Evolutionary conservation across 495 filamentous ascomycete genomes (phyloP).

Genomic region (Evansstolkia leycettana): DNA sequence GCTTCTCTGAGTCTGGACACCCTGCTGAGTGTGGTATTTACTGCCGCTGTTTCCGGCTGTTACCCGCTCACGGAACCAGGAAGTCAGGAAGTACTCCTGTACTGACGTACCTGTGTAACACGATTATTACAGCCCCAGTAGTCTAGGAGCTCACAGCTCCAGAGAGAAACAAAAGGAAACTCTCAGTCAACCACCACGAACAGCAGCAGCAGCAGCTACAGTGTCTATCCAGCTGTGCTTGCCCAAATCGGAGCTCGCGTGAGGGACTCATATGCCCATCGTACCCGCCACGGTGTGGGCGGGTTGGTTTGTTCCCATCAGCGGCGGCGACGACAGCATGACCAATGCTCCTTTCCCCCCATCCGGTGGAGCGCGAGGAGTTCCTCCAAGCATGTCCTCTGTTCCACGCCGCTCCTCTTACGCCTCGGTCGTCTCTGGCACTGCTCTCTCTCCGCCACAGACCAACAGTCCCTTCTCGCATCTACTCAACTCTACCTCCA

Average conservation of each 20-base stretch:
- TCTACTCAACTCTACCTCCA: conserved; percentile 41
- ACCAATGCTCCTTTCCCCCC: conserved; percentile 32
- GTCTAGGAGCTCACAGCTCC: too few species aligned
- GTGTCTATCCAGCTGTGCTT: too few species aligned
- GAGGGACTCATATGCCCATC: conserved; percentile 4
- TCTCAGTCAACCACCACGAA: too few species aligned
- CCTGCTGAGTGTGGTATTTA: too few species aligned
- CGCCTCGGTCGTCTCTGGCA: conserved; percentile 69
- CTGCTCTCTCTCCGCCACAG: conserved; percentile 34
- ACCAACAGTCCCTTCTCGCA: conserved; percentile 46
- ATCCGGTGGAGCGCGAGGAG: conserved; percentile 35
- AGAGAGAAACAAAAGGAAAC: too few species aligned
- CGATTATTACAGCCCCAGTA: too few species aligned
- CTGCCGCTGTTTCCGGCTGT: too few species aligned
- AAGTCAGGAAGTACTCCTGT: too few species aligned
- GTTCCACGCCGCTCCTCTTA: conserved; percentile 53
- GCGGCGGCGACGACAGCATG: conserved; percentile 16
- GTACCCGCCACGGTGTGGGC: neutral
- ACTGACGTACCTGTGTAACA: too few species aligned
- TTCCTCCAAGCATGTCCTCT: conserved; percentile 24
- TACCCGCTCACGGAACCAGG: conserved; percentile 6
- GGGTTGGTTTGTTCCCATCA: conserved; percentile 3
- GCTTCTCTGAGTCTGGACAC: too few species aligned
- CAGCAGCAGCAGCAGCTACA: too few species aligned
- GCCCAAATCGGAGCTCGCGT: too few species aligned